Base-by-base conservation (phyloP, 257 asterid species). In the Nicotiana paniculata region DNA sequence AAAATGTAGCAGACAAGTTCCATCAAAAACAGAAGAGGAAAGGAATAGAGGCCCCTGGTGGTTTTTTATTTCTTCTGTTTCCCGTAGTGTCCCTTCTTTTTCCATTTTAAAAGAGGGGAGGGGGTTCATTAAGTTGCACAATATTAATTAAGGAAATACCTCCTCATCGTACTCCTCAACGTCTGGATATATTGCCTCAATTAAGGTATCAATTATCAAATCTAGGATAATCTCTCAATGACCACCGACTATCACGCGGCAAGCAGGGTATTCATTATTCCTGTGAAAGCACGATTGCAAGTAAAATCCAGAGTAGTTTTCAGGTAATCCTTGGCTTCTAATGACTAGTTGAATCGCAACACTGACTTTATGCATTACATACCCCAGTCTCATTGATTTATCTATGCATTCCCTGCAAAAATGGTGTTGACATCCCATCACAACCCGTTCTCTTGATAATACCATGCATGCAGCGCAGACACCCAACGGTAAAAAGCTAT, bases 401-500 rank as follows among this genome's bases (percentile, higher is more conserved):
- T 91, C 94, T 17, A 91, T 91, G 89, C 94, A 89, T 37, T 88
- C 91, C 82, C 81, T 88, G 85, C 92, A 91, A 85, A 91, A 91
- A 21, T 91, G 92, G 84, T 89, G 92, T 51, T 89, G 84, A 85
- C 94, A 89, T 80, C 84, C 91, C 94, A 89, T 91, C 28, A 89
- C 90, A 26, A 89, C 85, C 62, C 94, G 80, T 86, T 43, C 85
- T 91, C 90, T 85, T 89, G 79, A 89, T 86, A 30, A 89, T 88
- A 53, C 91, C 89, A 89, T 68, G 37, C 61, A 79, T 79, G 74
- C 26, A 62, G 35, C 24, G 58, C 28, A 62, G 75, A 48, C 61
- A 59, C 5, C 75, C 62, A 43, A 51, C 11, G 83, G n/a, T 8
- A 3, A 1, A 39, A 28, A 63, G 21, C 77, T 66, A 59, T 65